Conservation (phyloP, 1,284 basidiomycete genomes). For the Macrocystidia cucumis region DNA sequence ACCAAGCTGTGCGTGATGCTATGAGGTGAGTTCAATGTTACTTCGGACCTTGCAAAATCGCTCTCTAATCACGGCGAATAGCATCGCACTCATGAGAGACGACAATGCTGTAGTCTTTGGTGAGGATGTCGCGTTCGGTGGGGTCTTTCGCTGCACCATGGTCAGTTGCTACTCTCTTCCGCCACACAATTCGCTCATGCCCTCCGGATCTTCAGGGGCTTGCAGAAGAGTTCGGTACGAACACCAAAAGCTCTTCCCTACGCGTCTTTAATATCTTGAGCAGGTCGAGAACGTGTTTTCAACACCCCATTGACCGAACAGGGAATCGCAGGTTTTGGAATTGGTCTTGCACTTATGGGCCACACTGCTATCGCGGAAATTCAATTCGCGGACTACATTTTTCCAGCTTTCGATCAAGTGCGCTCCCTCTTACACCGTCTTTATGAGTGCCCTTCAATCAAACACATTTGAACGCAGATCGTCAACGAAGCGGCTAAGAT, state of each 20-base stretch:
- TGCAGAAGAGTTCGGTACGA: slow-evolving; percentile 85
- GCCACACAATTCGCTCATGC: slow-evolving; percentile 5
- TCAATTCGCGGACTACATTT: slow-evolving; percentile 85
- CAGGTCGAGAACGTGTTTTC: slow-evolving; percentile 89
- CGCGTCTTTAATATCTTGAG: slow-evolving; percentile 6
- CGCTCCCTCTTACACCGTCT: slow-evolving; percentile 9
- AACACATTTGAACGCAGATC: slow-evolving; percentile 40
- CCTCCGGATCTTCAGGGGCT: slow-evolving; percentile 52
- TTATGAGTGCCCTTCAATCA: slow-evolving; percentile 4
- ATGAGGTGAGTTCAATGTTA: slow-evolving; percentile 49
- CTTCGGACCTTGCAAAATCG: background rate
- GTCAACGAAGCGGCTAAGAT: slow-evolving; percentile 96
- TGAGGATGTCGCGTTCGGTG: slow-evolving; percentile 91
- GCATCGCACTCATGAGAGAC: slow-evolving; percentile 79
- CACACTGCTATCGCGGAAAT: slow-evolving; percentile 95
- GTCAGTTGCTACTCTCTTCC: slow-evolving; percentile 25
- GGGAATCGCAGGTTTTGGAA: slow-evolving; percentile 92
- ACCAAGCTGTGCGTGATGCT: slow-evolving; percentile 86
- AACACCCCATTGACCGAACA: slow-evolving; percentile 93
- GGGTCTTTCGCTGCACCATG: slow-evolving; percentile 88
- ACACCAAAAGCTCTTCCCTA: too few relatives aligned
- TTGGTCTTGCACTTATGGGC: slow-evolving; percentile 88
- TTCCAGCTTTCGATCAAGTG: slow-evolving; percentile 88
- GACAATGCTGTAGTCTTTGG: slow-evolving; percentile 87
- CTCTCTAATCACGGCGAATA: slow-evolving; percentile 18